Percentiles rank a stretch among this genome's conserved stretches.
Evolutionary conservation across 805 yeast genomes (phyloP).

Genomic region (Yueomyces sp.): DNA sequence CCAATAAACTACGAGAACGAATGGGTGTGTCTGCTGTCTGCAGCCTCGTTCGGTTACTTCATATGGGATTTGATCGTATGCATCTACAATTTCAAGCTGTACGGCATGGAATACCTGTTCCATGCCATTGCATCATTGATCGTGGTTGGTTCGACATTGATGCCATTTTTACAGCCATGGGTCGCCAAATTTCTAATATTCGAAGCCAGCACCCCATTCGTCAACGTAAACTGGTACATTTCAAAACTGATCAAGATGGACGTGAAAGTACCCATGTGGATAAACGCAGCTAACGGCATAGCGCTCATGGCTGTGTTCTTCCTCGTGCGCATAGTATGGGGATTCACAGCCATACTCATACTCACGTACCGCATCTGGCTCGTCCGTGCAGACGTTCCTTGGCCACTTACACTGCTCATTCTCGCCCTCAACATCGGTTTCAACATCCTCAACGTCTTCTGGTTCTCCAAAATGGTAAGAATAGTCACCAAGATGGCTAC

Average conservation of each 20-base stretch:
- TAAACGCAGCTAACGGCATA: constrained; percentile 59
- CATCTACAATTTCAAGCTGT: constrained; percentile 42
- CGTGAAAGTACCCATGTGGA: constrained; percentile 26
- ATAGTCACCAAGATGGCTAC: constrained; percentile 43
- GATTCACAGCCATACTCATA: constrained; percentile 52
- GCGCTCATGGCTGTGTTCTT: constrained; percentile 57
- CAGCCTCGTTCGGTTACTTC: constrained; percentile 76
- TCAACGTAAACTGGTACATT: constrained; percentile 86
- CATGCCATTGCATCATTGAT: constrained; percentile 76
- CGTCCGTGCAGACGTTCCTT: constrained; percentile 32
- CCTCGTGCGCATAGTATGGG: constrained; percentile 71
- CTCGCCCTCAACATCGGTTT: constrained; percentile 48
- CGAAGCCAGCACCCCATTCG: constrained; percentile 90
- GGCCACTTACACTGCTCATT: constrained; percentile 34
- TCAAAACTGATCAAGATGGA: constrained; percentile 59
- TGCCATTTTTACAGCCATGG: constrained; percentile 71
- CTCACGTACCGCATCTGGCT: constrained; percentile 34
- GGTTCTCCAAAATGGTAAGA: constrained; percentile 78
- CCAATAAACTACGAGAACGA: constrained; percentile 59
- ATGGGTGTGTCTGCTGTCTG: constrained; percentile 59
- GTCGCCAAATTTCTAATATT: constrained; percentile 72
- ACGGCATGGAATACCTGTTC: constrained; percentile 69
- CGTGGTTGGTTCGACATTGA: constrained; percentile 50
- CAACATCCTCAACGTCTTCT: constrained; percentile 54
- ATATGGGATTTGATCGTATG: constrained; percentile 81